Conservation (phyloP, 2,329 filamentous ascomycete genomes). For the Penicillium palitans region DNA sequence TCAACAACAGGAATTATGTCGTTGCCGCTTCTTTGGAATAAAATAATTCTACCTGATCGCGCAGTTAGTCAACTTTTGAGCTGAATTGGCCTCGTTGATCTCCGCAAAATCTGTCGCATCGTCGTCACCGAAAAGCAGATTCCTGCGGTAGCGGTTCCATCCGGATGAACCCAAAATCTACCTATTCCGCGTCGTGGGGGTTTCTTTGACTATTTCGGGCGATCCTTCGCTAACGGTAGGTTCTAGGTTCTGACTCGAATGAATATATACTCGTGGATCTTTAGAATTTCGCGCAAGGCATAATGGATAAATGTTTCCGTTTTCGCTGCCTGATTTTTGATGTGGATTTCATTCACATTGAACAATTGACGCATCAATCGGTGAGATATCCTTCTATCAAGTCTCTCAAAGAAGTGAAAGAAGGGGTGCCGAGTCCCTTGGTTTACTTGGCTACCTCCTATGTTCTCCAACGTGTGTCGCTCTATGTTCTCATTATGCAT, state of each 20-base stretch:
- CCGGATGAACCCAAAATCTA: no score
- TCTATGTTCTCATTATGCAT: background rate
- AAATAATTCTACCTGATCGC: background rate
- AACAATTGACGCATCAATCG: no score
- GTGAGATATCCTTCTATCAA: background rate
- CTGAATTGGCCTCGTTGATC: no score
- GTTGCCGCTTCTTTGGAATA: background rate
- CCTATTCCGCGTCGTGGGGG: no score
- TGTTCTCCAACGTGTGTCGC: background rate
- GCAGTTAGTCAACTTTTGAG: background rate
- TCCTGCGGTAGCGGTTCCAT: background rate
- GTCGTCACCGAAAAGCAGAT: background rate
- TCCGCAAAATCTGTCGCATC: background rate
- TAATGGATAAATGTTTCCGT: background rate
- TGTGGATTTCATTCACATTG: background rate
- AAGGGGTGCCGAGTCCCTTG: slow-evolving; percentile 1
- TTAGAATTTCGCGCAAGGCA: background rate
- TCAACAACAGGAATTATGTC: background rate
- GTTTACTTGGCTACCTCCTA: background rate
- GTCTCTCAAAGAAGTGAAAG: background rate
- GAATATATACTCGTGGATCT: background rate
- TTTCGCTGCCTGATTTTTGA: background rate
- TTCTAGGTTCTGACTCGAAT: background rate
- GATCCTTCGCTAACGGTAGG: no score
- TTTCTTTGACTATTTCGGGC: no score